phyloP scores from a whole-genome alignment of 2,329 filamentous ascomycete genomes.

The Pseudogymnoascus sp. region DNA sequence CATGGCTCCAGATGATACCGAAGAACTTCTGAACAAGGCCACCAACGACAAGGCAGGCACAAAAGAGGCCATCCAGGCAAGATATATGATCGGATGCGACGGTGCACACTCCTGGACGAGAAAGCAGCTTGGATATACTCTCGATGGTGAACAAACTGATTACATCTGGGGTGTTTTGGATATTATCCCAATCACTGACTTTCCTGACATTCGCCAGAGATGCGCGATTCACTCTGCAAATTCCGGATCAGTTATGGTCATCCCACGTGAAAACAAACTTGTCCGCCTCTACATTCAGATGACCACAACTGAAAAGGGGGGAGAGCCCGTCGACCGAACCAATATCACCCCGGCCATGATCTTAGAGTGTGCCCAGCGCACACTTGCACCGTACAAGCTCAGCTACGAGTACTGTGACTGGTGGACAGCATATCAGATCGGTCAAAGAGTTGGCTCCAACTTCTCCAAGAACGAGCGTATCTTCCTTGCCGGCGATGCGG shows the following conservation, averaged over 20 bases:
- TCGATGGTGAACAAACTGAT: conserved; percentile 34
- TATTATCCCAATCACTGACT: conserved; percentile 46
- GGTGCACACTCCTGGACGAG: conserved; percentile 61
- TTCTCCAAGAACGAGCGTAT: conserved; percentile 50
- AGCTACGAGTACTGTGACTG: conserved; percentile 57
- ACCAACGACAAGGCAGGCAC: conserved; percentile 30
- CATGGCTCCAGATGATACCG: conserved; percentile 47
- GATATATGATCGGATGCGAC: conserved; percentile 60
- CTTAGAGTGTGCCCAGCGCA: conserved; percentile 53
- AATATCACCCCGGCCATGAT: conserved; percentile 58
- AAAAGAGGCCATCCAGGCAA: conserved; percentile 42
- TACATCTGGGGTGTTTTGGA: conserved; percentile 41
- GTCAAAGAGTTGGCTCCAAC: conserved; percentile 51
- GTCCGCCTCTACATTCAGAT: conserved; percentile 61
- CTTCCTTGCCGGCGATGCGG: conserved; percentile 56
- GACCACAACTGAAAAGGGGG: conserved; percentile 36
- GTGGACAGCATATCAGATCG: conserved; percentile 63
- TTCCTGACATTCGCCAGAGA: conserved; percentile 50
- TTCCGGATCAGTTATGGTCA: conserved; percentile 54
- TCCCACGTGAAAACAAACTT: conserved; percentile 54
- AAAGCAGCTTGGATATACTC: conserved; percentile 45
- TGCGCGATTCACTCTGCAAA: conserved; percentile 50
- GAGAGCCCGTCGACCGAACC: conserved; percentile 46
- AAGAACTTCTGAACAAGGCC: conserved; percentile 36
- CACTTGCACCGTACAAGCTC: conserved; percentile 59